Conservation (phyloP, 2,329 filamentous ascomycete genomes). For the Juglanconis oblonga region DNA sequence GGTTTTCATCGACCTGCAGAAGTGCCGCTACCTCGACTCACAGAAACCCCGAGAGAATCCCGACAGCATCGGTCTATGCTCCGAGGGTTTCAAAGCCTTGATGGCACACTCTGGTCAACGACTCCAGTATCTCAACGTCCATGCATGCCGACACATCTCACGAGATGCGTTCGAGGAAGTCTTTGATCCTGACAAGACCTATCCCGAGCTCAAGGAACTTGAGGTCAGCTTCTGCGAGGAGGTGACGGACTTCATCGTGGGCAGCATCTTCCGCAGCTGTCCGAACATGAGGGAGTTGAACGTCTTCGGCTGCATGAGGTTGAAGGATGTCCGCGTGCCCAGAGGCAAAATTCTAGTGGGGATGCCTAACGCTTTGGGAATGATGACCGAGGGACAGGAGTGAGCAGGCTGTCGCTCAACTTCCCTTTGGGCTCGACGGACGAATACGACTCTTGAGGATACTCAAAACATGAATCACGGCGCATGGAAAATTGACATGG, state of each 20-base stretch:
- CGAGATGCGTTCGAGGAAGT: conserved; percentile 69
- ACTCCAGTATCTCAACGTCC: conserved; percentile 70
- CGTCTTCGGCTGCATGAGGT: conserved; percentile 65
- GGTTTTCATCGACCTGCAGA: conserved; percentile 68
- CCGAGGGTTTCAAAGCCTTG: conserved; percentile 71
- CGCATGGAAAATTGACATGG: neutral
- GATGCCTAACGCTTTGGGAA: conserved; percentile 56
- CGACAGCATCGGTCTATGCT: conserved; percentile 69
- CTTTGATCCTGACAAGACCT: conserved; percentile 60
- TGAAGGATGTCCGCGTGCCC: conserved; percentile 51
- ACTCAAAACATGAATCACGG: neutral
- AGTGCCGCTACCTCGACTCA: conserved; percentile 75
- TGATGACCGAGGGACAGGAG: conserved; percentile 54
- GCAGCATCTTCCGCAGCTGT: conserved; percentile 61
- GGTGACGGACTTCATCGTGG: conserved; percentile 63
- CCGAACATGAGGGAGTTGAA: conserved; percentile 58
- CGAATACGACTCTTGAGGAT: neutral
- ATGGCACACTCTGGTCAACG: conserved; percentile 76
- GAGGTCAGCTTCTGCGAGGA: conserved; percentile 75
- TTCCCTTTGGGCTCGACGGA: too few species aligned
- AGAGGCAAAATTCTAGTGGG: conserved; percentile 55
- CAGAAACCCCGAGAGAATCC: conserved; percentile 63
- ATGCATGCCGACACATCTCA: conserved; percentile 79
- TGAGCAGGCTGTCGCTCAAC: neutral
- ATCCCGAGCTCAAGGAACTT: conserved; percentile 66